These are phyloP conservation scores for Acacia confusa DNA, from an alignment of 306 rosid genomes.

Conservation along the genomic window DNA sequence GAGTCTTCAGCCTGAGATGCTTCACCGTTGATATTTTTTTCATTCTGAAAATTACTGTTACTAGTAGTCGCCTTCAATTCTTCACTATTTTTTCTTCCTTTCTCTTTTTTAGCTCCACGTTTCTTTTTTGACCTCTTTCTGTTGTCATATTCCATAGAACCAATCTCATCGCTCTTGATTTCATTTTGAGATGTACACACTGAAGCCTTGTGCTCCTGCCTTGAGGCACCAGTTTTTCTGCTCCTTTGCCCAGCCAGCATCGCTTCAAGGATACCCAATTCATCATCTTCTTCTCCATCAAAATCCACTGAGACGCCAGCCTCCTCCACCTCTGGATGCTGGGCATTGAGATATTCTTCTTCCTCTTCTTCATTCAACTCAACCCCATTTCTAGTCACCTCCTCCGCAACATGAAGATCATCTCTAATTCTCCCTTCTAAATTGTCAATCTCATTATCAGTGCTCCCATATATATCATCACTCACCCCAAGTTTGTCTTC, in stretches of 20 bases:
- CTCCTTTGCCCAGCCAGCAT: constrained; percentile 61
- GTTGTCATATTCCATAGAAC: constrained; percentile 53
- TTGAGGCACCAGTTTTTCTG: constrained; percentile 42
- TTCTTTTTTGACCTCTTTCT: constrained; percentile 50
- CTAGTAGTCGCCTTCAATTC: constrained; percentile 30
- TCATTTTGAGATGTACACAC: constrained; percentile 33
- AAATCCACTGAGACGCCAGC: constrained; percentile 12
- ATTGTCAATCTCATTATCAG: constrained; percentile 36
- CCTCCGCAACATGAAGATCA: constrained; percentile 34
- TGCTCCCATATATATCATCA: constrained; percentile 25
- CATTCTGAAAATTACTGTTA: constrained; percentile 31
- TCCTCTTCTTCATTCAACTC: constrained; percentile 37
- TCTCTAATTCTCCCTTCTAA: constrained; percentile 39
- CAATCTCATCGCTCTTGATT: constrained; percentile 44
- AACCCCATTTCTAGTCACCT: constrained; percentile 27
- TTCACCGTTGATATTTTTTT: constrained; percentile 33
- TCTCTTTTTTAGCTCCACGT: constrained; percentile 63
- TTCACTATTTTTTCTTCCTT: constrained; percentile 48
- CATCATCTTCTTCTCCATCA: constrained; percentile 48
- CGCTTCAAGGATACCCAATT: constrained; percentile 59
- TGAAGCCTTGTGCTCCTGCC: constrained; percentile 34
- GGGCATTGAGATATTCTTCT: constrained; percentile 35
- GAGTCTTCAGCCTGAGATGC: constrained; percentile 45
- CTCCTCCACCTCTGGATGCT: constrained; percentile 25
- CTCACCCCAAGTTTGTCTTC: constrained; percentile 33